Evolutionary conservation across 352 stramenopile species (phyloP).

Genomic region (Pythium utonaiense): DNA sequence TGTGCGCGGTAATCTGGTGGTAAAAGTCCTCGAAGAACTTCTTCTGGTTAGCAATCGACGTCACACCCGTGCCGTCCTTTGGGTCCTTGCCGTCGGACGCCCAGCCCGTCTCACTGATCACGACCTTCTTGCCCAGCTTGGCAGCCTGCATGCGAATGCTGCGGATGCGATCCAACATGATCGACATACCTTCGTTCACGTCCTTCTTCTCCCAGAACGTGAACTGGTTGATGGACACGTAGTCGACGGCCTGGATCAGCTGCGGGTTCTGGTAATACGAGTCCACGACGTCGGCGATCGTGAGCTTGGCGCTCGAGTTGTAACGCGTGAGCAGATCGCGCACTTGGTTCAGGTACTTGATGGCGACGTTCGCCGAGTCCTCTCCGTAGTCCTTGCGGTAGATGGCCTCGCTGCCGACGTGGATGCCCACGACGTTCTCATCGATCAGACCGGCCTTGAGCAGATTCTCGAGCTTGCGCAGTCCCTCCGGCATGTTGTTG

Average conservation of each 20-base stretch:
- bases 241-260: constrained; percentile 60
- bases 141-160: constrained; percentile 39
- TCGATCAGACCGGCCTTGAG: constrained; percentile 43
- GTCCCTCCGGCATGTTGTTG: constrained; percentile 44
- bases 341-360: constrained; percentile 62
- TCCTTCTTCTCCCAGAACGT: constrained; percentile 64
- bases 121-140: constrained; percentile 45
- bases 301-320: constrained; percentile 40
- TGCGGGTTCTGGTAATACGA: constrained; percentile 58
- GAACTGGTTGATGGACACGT: constrained; percentile 77
- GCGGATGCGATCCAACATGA: constrained; percentile 55
- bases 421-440: constrained; percentile 42
- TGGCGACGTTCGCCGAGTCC: constrained; percentile 36
- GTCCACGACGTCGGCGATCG: constrained; percentile 70
- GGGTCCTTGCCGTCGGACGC: constrained; percentile 36
- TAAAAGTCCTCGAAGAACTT: constrained; percentile 76
- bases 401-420: constrained; percentile 66
- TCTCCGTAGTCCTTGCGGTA: constrained; percentile 47
- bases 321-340: constrained; percentile 38
- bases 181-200: constrained; percentile 39
- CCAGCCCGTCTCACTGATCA: constrained; percentile 77
- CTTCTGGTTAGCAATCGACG: constrained; percentile 48
- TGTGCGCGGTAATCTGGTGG: constrained; percentile 37
- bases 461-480: constrained; percentile 35
- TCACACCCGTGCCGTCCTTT: constrained; percentile 23